phyloP scores from a whole-genome alignment of 306 rosid species.

The Prunus padus region DNA sequence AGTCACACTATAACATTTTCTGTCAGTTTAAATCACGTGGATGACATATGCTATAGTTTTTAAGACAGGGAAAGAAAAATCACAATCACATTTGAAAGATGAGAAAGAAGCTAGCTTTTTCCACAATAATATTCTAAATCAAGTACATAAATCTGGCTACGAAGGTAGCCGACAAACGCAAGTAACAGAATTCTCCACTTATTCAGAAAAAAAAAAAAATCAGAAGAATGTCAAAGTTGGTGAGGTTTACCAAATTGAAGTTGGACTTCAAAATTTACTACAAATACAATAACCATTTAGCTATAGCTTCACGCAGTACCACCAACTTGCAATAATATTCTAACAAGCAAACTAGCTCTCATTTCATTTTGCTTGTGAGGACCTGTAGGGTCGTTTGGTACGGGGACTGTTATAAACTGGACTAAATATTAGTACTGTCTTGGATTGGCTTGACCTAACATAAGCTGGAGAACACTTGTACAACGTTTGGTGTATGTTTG shows the following conservation, averaged over 20 bases:
- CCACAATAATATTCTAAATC: background rate
- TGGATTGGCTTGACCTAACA: too few species aligned
- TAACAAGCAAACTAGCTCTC: background rate
- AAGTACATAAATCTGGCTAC: conserved; percentile 7
- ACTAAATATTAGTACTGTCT: too few species aligned
- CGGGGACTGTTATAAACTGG: too few species aligned
- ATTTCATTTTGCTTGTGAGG: conserved; percentile 13
- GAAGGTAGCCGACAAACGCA: conserved; percentile 19
- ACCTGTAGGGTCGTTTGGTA: too few species aligned
- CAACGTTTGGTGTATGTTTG: too few species aligned
- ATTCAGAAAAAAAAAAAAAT: background rate
- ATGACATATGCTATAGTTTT: too few species aligned
- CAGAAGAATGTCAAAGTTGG: conserved; percentile 42
- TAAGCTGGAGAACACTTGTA: too few species aligned
- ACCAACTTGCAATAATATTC: conserved; percentile 14
- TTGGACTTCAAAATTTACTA: conserved; percentile 30
- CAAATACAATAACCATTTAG: conserved; percentile 40
- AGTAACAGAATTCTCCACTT: conserved; percentile 3
- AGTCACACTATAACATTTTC: too few species aligned
- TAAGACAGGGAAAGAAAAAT: background rate
- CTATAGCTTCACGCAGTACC: conserved; percentile 23
- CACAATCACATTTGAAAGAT: conserved; percentile 1
- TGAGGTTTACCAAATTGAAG: conserved; percentile 18
- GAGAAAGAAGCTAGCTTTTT: background rate
- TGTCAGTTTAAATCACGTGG: too few species aligned